Percentiles rank a stretch among this genome's conserved stretches.
These are phyloP conservation scores for Cryphonectria carpinicola DNA, from an alignment of 2,329 filamentous ascomycete genomes.

Conservation along the genomic window DNA sequence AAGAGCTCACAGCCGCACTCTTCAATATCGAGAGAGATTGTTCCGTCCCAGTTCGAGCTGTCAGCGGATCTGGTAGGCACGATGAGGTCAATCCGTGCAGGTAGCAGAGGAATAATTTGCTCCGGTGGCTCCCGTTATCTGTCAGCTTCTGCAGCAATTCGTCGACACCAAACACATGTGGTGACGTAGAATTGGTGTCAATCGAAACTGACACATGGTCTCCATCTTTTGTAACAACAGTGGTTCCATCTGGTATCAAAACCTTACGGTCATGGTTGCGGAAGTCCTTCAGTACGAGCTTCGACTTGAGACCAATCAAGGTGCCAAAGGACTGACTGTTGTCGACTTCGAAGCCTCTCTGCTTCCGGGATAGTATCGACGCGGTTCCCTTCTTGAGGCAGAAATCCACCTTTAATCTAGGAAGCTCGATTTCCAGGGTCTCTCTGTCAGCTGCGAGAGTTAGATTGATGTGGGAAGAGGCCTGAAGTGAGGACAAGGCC, in stretches of 20 bases:
- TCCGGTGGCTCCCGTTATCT: slow-evolving; percentile 54
- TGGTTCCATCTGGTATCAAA: slow-evolving; percentile 44
- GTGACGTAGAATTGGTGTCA: slow-evolving; percentile 22
- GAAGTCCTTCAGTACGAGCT: slow-evolving; percentile 48
- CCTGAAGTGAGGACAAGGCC: slow-evolving; percentile 44
- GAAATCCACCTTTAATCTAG: slow-evolving; percentile 54
- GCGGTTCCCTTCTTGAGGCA: slow-evolving; percentile 35
- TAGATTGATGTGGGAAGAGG: slow-evolving; percentile 40
- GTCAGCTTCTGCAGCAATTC: slow-evolving; percentile 51
- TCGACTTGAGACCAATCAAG: slow-evolving; percentile 53
- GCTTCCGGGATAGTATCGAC: slow-evolving; percentile 51
- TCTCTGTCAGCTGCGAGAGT: slow-evolving; percentile 29
- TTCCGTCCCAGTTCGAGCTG: slow-evolving; percentile 56
- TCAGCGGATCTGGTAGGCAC: slow-evolving; percentile 54
- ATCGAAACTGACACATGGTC: slow-evolving; percentile 45
- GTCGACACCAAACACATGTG: slow-evolving; percentile 55
- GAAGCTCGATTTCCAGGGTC: slow-evolving; percentile 47
- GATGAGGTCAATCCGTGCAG: slow-evolving; percentile 60
- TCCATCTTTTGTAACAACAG: slow-evolving; percentile 24
- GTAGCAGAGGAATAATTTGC: slow-evolving; percentile 54
- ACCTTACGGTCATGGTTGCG: slow-evolving; percentile 37
- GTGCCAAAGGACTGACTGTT: slow-evolving; percentile 49
- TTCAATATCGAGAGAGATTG: slow-evolving; percentile 52
- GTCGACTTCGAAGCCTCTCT: slow-evolving; percentile 54
- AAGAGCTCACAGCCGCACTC: slow-evolving; percentile 54